These are phyloP conservation scores for Amaranthus cruentus DNA, from an alignment of 148 eudicot species.

Conservation along the genomic window DNA sequence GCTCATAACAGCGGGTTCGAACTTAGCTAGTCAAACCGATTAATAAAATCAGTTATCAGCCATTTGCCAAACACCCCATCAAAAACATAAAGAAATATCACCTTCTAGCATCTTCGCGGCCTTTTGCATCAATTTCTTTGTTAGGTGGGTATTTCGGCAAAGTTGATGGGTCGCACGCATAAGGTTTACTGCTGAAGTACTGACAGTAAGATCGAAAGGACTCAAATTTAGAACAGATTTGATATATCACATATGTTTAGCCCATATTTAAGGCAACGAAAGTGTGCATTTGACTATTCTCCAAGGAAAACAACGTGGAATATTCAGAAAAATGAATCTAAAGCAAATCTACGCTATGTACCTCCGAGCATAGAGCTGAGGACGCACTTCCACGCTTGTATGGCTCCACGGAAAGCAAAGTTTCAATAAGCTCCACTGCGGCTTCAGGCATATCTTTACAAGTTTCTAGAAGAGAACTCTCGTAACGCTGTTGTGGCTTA, in stretches of 20 bases:
- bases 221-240: neutral
- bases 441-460: constrained; percentile 58
- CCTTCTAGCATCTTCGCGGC: constrained; percentile 72
- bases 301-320: neutral
- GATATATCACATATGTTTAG: neutral
- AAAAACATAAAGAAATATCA: constrained; percentile 15
- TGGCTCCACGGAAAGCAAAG: constrained; percentile 75
- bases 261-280: neutral
- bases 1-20: too few species aligned
- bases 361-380: constrained; percentile 84
- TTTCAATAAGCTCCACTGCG: constrained; percentile 55
- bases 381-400: constrained; percentile 77
- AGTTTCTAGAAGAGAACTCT: constrained; percentile 56
- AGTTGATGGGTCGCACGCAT: constrained; percentile 83
- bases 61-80: too few species aligned
- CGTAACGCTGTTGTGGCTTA: constrained; percentile 82
- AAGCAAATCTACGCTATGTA: constrained; percentile 18
- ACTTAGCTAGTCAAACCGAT: too few species aligned
- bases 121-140: constrained; percentile 88
- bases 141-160: constrained; percentile 83
- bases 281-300: neutral
- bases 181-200: constrained; percentile 75
- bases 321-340: neutral
- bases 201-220: constrained; percentile 22
- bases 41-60: too few species aligned